A percentile compares a stretch with the other conserved stretches of the same genome.
These are phyloP conservation scores for Candida nonsorbophila DNA, from an alignment of 805 yeast species.

Conservation along the genomic window DNA sequence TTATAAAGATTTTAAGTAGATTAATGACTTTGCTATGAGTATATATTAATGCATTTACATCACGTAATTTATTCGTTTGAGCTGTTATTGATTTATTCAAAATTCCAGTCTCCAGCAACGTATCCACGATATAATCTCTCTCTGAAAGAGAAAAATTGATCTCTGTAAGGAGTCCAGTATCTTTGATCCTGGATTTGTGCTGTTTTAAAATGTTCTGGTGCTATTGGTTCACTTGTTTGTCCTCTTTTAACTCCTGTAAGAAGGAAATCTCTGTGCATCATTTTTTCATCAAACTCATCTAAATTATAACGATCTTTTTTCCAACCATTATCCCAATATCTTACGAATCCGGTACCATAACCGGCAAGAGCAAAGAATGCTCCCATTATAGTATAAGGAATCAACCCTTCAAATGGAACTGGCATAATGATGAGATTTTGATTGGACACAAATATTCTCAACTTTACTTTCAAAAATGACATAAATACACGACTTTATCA, in stretches of 20 bases:
- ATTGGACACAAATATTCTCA: constrained; percentile 8
- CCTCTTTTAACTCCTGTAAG: constrained; percentile 72
- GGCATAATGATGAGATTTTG: constrained; percentile 24
- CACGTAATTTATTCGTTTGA: constrained; percentile 2
- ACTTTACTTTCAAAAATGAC: too few species aligned
- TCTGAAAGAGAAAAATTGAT: constrained; percentile 41
- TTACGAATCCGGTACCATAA: constrained; percentile 38
- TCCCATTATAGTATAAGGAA: constrained; percentile 42
- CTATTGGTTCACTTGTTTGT: constrained; percentile 59
- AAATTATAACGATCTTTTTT: constrained; percentile 40
- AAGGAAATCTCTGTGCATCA: constrained; percentile 70
- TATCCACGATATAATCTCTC: constrained; percentile 44
- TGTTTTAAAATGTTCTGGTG: constrained; percentile 77
- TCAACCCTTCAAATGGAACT: constrained; percentile 43
- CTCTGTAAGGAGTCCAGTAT: constrained; percentile 44
- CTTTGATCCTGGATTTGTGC: constrained; percentile 23
- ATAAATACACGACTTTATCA: too few species aligned
- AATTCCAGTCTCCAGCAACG: constrained; percentile 42
- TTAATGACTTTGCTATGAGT: too few species aligned
- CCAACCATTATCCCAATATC: constrained; percentile 48
- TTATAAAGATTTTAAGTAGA: constrained; percentile 77
- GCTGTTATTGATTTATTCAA: constrained; percentile 9
- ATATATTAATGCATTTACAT: constrained; percentile 1
- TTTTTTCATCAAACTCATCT: constrained; percentile 38
- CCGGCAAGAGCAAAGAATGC: constrained; percentile 43